phyloP scores from a whole-genome alignment of 1,284 basidiomycete genomes.

The Mrakiaceae sp. region DNA sequence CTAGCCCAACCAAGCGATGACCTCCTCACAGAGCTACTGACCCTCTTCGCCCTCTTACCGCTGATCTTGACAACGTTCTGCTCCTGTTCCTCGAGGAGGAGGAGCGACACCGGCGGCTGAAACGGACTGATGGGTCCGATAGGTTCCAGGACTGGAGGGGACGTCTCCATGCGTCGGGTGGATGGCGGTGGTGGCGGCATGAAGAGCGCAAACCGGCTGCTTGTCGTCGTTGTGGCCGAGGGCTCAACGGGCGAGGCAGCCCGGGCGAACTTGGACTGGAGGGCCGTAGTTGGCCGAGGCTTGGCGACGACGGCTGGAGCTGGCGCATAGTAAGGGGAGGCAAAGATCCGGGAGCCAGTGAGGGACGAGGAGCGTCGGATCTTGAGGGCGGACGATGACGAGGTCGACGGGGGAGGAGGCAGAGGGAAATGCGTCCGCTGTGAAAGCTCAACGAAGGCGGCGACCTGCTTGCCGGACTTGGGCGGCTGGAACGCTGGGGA shows the following conservation, averaged over 20 bases:
- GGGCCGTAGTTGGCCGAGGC: neutral
- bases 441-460: neutral
- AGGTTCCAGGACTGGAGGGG: neutral
- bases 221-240: neutral
- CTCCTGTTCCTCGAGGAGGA: neutral
- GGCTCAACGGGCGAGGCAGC: neutral
- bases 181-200: neutral
- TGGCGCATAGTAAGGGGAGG: neutral
- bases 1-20: too few species aligned
- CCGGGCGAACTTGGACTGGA: conserved; percentile 9
- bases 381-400: neutral
- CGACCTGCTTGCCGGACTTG: neutral
- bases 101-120: neutral
- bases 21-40: too few species aligned
- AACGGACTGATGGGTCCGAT: neutral
- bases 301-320: neutral
- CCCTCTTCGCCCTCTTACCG: too few species aligned
- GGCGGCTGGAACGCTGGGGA: conserved; percentile 2
- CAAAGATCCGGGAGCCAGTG: neutral
- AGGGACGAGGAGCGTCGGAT: neutral
- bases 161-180: neutral
- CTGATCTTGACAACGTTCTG: too few species aligned
- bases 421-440: neutral
- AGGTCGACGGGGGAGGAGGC: neutral
- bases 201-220: neutral